Base-by-base conservation (phyloP, 1,284 basidiomycete genomes). In the Pisolithus thermaeus region DNA sequence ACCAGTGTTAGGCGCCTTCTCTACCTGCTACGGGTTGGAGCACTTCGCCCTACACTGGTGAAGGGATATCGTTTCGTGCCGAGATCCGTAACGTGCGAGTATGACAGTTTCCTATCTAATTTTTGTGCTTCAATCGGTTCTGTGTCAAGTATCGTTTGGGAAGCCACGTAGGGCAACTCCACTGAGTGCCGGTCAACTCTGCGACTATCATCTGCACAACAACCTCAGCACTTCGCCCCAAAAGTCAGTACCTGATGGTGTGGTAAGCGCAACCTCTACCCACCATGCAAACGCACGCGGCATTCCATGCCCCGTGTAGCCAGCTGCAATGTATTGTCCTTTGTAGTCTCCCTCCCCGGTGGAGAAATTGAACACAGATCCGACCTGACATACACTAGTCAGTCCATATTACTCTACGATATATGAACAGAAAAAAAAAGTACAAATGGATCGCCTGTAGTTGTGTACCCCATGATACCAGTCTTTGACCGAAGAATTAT, bases 261-360 rank as follows among this genome's bases (percentile, higher is more conserved):
- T 4, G n/a, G 4, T 14, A 14, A 36, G 14, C 11, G 18, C 23
- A 1, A 65, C 78, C 46, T 35, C 32, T 35, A 35, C 32, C 12
- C 60, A 87, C 85, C 87, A 90, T 40, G 76, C 79, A 61, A 77
- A 88, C 0, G 86, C 81, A 2, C 87, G 77, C 4, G 87, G 82
- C 87, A 92, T 92, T 0, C 90, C 90, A 59, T 91, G 89, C 0
- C 89, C 89, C 0, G 78, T 74, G 61, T 83, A 91, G 7, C 90
- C 90, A 1, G 84, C 89, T 1, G 83, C 72, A 18, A 92, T 79
- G 58, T 80, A 92, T 57, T 92, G 87, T 0, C 84, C 83, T 8
- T 71, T 56, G 52, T 72, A 74, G 18, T 28, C 46, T 20, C 51
- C 54, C 20, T 57, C 35, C 6, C 55, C 48, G 1, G 59, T 56